Evolutionary conservation across 306 rosid genomes (phyloP), one percentile per base, ranked within the genome.

Genomic region (Neltuma alba): DNA sequence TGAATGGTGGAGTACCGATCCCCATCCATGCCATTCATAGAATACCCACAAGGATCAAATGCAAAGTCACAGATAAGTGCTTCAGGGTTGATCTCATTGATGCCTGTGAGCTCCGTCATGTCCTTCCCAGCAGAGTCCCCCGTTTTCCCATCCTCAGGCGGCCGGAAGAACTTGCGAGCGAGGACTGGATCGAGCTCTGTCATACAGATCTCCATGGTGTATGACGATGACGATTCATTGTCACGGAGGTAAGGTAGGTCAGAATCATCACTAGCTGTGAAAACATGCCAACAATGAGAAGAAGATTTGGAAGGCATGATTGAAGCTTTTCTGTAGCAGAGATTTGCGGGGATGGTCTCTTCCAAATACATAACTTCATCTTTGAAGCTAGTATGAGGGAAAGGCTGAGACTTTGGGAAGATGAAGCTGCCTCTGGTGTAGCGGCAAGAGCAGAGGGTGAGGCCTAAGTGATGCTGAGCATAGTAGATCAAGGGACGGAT

Each of bases 171-270:
- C 60, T 90, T 92, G 1, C 87, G 65, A 6, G 98, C 94, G 1
- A 92, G 92, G 70, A 72, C 47, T 1, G 89, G 90, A 73, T 93
- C 97, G 61, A 95, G 97, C 58, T 95, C 97, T 0, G 99, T 95
- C 99, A 95, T 95, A 82, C 99, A 95, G 71, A 95, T 89, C 76
- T 95, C 99, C 79, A 91, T 80, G 0, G 99, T 94, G 89, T 79
- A 92, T 9, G 66, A 25, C 25, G 64, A 57, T 25, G 34, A 57
- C 7, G 72, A 42, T 6, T 81, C 88, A 50, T 6, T 48, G 13
- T 74, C 87, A 18, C 70, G 70, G 10, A 25, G 41, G 27, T 81
- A 70, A 28, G 70, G 76, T 58, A 70, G 30, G 61, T 76, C 48
- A 55, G 76, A 21, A 15, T 52, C 75, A 52, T 81, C 75, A 8